These are phyloP conservation scores for Cladosporium colombiae DNA, from an alignment of 2,329 filamentous ascomycete genomes.

Conservation along the genomic window DNA sequence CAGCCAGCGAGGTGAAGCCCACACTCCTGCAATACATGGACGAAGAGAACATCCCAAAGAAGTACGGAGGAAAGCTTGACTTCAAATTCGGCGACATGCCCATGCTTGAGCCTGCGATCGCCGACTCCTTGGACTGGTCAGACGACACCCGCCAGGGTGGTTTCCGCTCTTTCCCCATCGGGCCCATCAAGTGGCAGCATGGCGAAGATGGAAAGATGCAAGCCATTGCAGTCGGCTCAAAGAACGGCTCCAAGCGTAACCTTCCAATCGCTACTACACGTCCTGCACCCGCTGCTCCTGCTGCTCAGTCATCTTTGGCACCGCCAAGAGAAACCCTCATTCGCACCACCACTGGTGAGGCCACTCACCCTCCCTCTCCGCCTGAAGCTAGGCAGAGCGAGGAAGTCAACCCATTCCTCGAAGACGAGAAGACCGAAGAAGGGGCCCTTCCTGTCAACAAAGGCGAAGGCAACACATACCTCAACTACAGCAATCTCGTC, in stretches of 20 bases:
- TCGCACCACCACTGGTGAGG: slow-evolving; percentile 26
- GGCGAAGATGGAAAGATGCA: slow-evolving; percentile 45
- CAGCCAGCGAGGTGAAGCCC: slow-evolving; percentile 68
- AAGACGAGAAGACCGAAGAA: slow-evolving; percentile 10
- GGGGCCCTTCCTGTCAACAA: neutral
- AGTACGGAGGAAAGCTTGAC: slow-evolving; percentile 84
- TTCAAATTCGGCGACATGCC: slow-evolving; percentile 77
- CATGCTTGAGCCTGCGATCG: slow-evolving; percentile 62
- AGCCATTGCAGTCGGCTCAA: slow-evolving; percentile 48
- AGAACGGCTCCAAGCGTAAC: slow-evolving; percentile 44
- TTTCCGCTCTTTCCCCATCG: slow-evolving; percentile 48
- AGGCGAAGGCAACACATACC: neutral
- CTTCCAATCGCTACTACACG: slow-evolving; percentile 43
- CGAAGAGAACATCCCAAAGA: slow-evolving; percentile 77
- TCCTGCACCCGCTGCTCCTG: slow-evolving; percentile 29
- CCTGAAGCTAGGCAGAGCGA: slow-evolving; percentile 18
- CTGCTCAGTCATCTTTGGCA: slow-evolving; percentile 24
- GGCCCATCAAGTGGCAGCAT: slow-evolving; percentile 50
- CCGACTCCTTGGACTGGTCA: slow-evolving; percentile 45
- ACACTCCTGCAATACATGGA: slow-evolving; percentile 83
- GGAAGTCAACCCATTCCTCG: slow-evolving; percentile 2
- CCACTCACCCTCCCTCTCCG: slow-evolving; percentile 27
- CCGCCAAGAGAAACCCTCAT: slow-evolving; percentile 23
- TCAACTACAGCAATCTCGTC: slow-evolving; percentile 5
- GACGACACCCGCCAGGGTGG: slow-evolving; percentile 30